phyloP scores from a whole-genome alignment of 176 grass and related monocot genomes.

The Eleusine coracana region DNA sequence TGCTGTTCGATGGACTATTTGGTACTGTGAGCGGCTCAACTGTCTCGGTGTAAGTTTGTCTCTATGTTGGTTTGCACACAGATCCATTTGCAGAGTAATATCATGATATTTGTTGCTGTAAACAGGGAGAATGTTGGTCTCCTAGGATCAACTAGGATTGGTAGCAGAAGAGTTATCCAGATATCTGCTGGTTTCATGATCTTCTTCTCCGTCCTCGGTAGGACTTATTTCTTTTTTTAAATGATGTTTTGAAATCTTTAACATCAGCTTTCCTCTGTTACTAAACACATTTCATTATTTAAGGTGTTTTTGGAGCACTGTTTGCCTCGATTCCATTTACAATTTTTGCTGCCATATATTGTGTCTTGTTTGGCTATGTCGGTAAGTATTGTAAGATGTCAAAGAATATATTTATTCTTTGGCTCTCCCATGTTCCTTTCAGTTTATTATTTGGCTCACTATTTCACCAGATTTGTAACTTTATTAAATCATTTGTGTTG shows the following conservation, averaged over 20 bases:
- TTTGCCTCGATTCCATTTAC: conserved; percentile 88
- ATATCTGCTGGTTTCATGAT: conserved; percentile 94
- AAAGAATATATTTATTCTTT: background rate
- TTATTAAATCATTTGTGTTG: background rate
- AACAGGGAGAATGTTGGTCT: conserved; percentile 87
- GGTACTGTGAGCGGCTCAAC: conserved; percentile 71
- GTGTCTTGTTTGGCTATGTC: conserved; percentile 79
- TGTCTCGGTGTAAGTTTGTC: conserved; percentile 73
- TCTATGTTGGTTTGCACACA: background rate
- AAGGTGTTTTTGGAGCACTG: conserved; percentile 71
- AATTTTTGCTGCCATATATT: conserved; percentile 74
- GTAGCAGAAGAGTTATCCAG: conserved; percentile 82
- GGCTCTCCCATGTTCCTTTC: background rate
- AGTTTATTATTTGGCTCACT: background rate
- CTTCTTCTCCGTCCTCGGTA: conserved; percentile 84
- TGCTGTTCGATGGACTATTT: conserved; percentile 74
- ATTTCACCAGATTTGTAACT: background rate
- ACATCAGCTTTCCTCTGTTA: background rate
- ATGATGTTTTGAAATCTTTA: background rate
- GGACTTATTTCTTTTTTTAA: background rate
- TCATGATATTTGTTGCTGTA: background rate
- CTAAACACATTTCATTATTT: background rate
- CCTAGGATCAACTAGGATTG: conserved; percentile 83
- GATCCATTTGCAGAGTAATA: background rate
- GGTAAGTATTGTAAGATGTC: conserved; percentile 38